Conservation (phyloP, 2,329 filamentous ascomycete genomes). For the Arthroderma sp. region DNA sequence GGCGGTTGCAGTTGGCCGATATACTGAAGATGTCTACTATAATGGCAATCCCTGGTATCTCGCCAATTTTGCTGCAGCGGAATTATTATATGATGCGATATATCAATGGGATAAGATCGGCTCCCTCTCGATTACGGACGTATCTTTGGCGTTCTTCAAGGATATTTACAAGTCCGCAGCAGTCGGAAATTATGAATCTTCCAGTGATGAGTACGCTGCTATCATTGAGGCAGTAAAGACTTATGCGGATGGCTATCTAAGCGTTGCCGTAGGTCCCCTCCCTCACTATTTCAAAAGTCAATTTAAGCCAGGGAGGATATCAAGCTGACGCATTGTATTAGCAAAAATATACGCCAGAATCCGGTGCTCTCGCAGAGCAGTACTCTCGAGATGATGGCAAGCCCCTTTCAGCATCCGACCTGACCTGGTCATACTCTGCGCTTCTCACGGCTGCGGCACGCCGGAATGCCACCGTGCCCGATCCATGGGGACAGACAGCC, state of each 20-base stretch:
- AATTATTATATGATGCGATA: conserved; percentile 64
- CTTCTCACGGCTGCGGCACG: conserved; percentile 26
- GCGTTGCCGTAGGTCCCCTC: conserved; percentile 21
- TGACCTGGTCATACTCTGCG: conserved; percentile 35
- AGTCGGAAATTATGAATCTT: conserved; percentile 51
- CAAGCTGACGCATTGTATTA: not conserved
- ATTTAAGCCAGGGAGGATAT: not conserved
- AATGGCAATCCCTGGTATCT: conserved; percentile 72
- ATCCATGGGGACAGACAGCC: conserved; percentile 22
- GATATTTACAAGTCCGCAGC: conserved; percentile 47
- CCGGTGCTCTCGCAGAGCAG: conserved; percentile 41
- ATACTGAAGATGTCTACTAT: conserved; percentile 61
- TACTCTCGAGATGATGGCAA: conserved; percentile 23
- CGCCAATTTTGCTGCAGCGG: conserved; percentile 59
- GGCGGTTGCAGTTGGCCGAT: conserved; percentile 53
- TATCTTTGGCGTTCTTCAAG: conserved; percentile 58
- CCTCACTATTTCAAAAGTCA: not conserved
- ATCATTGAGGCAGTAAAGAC: conserved; percentile 47
- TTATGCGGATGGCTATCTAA: conserved; percentile 47
- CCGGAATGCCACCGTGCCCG: conserved; percentile 21
- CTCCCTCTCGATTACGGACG: conserved; percentile 49
- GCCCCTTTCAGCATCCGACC: conserved; percentile 26
- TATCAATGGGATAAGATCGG: conserved; percentile 56
- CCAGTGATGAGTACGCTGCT: conserved; percentile 25
- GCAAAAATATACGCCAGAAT: conserved; percentile 37